A percentile compares a stretch with the other conserved stretches of the same genome.
phyloP scores from a whole-genome alignment of 768 basidiomycete species.

The Arthromyces matolae region DNA sequence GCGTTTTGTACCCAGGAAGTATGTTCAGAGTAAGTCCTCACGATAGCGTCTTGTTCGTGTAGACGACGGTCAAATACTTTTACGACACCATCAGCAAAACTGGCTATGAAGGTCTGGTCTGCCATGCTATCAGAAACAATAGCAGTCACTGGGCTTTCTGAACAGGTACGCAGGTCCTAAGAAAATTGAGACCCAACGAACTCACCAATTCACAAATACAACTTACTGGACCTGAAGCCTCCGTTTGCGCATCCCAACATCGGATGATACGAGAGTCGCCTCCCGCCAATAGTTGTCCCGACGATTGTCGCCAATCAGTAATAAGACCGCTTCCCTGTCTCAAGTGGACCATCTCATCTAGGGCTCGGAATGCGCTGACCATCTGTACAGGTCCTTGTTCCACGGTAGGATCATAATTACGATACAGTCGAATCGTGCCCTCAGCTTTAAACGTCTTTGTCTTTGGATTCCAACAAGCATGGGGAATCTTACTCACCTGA shows the following conservation, averaged over 20 bases:
- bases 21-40: constrained; percentile 74
- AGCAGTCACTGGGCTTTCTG: constrained; percentile 85
- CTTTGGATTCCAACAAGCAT: background rate
- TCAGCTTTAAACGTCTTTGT: constrained; percentile 55
- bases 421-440: constrained; percentile 85
- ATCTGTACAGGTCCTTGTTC: constrained; percentile 79
- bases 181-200: constrained; percentile 2
- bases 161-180: constrained; percentile 86
- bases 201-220: background rate
- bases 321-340: constrained; percentile 82
- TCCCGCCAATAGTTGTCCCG: constrained; percentile 82
- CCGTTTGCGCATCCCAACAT: constrained; percentile 94
- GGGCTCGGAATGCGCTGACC: constrained; percentile 89
- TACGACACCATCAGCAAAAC: constrained; percentile 90
- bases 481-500: constrained; percentile 58
- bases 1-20: constrained; percentile 89
- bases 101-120: constrained; percentile 78
- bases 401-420: constrained; percentile 80
- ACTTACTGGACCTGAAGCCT: constrained; percentile 69
- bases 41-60: constrained; percentile 77
- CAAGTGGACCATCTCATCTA: constrained; percentile 72
- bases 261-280: constrained; percentile 88
- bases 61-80: constrained; percentile 91
- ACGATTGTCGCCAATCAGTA: constrained; percentile 89
- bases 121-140: constrained; percentile 74